Conservation (phyloP, 2,329 filamentous ascomycete genomes). For the Dryadomyces quercus-mongolicae region DNA sequence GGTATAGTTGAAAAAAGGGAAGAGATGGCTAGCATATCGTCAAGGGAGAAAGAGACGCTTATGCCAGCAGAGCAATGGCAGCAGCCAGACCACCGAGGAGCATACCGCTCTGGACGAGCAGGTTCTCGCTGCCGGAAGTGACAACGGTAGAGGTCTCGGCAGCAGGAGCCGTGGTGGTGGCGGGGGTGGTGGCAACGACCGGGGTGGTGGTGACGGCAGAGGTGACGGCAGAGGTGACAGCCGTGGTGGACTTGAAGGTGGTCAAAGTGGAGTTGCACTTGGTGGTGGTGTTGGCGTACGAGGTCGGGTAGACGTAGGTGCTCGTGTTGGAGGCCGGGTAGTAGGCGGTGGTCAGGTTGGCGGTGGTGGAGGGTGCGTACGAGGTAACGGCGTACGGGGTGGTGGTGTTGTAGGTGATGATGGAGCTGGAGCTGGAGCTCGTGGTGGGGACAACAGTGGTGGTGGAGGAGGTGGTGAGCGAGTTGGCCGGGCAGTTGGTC, state of each 20-base stretch:
- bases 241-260: not conserved
- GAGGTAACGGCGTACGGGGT: conserved; percentile 6
- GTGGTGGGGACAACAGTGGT: not conserved
- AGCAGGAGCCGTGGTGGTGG: not conserved
- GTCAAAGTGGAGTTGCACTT: conserved; percentile 10
- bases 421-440: not conserved
- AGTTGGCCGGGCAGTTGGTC: conserved; percentile 29
- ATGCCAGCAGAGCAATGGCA: conserved; percentile 26
- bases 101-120: conserved; percentile 27
- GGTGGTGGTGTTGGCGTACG: conserved; percentile 13
- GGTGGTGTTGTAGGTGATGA: conserved; percentile 15
- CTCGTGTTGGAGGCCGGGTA: conserved; percentile 12
- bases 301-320: conserved; percentile 12
- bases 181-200: conserved; percentile 1
- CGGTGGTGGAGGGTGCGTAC: not conserved
- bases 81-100: conserved; percentile 26
- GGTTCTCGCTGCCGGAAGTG: conserved; percentile 19
- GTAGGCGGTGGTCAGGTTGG: conserved; percentile 8
- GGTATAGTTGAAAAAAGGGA: not conserved
- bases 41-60: conserved; percentile 6
- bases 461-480: conserved; percentile 11
- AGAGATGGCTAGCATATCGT: not conserved
- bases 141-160: not conserved
- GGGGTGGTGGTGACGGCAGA: not conserved
- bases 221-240: not conserved